Evolutionary conservation across 164 flowering plant species (phyloP), one percentile per base, ranked within the genome.

Genomic region (Tinospora cordifolia): DNA sequence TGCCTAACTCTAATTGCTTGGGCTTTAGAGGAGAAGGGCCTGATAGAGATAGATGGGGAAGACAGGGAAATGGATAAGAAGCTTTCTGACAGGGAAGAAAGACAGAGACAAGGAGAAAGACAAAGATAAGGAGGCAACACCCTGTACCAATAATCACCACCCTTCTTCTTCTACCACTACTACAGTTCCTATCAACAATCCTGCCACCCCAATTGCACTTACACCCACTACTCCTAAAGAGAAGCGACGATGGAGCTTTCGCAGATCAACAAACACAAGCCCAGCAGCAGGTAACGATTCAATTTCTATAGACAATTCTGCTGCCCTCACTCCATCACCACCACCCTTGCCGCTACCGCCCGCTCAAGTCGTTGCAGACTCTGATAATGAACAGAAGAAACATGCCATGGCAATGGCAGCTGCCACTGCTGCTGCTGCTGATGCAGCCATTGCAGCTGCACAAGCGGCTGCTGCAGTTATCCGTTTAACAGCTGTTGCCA

Each of bases 181-280:
- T 27, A 41, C 84, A 46, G 10, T 46, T 67, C 68, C 68, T 0
- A 66, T 71, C 66, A 84, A 75, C 70, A 82, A 78, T 75, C 84
- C 85, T 1, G 44, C 86, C 0, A 84, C 89, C 54, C 90, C 95
- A 0, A 69, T 78, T 36, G 67, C 86, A 0, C 66, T 41, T 65
- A 63, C 77, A 3, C 86, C 90, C 34, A 74, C 79, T 3, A 87
- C 87, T n/a, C 90, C 96, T 0, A 92, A 87, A 69, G 96, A 92
- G 78, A 92, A 87, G 78, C 71, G 79, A 46, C 75, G 96, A 77
- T 93, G 98, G 98, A 93, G 98, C 75, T 93, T 93, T 63, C 81
- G 98, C 70, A 77, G 97, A 76, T 86, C 95, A 3, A 78, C 90
- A 2, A 84, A 86, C 40, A 69, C 78, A 2, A 73, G 80, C 60